Conservation (phyloP, 192 early-diverging fungal genomes). For the Chytriomyces sp. region DNA sequence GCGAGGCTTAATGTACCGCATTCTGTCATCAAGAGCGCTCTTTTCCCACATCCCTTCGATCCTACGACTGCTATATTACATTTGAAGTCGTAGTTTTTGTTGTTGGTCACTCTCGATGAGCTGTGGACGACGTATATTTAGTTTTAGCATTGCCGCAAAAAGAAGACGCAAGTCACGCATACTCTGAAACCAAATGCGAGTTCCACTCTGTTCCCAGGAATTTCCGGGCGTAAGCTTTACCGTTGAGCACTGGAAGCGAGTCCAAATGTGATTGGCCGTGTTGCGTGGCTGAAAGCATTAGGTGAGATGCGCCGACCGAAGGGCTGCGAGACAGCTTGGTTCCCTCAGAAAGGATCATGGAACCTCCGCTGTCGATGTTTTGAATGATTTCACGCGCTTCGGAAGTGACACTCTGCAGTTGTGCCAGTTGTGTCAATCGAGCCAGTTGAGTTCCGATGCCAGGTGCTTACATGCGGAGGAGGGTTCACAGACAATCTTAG, state of each 20-base stretch:
- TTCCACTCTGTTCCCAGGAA: neutral
- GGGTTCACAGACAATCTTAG: neutral
- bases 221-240: neutral
- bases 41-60: slow-evolving; percentile 21
- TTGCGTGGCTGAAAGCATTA: neutral
- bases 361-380: neutral
- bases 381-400: slow-evolving; percentile 19
- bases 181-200: slow-evolving; percentile 5
- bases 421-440: neutral
- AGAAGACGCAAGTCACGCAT: neutral
- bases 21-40: slow-evolving; percentile 21
- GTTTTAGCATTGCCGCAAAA: neutral
- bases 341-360: neutral
- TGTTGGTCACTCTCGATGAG: neutral
- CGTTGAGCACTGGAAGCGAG: neutral
- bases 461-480: neutral
- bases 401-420: neutral
- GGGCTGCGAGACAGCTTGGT: neutral
- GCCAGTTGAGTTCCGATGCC: neutral
- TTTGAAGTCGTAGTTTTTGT: slow-evolving; percentile 25
- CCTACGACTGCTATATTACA: slow-evolving; percentile 35
- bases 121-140: neutral
- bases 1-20: slow-evolving; percentile 5
- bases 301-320: too few relatives aligned
- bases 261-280: neutral